A percentile compares a stretch with the other conserved stretches of the same genome.
Conservation (phyloP, 768 basidiomycete species). For the Lentinula sp. region DNA sequence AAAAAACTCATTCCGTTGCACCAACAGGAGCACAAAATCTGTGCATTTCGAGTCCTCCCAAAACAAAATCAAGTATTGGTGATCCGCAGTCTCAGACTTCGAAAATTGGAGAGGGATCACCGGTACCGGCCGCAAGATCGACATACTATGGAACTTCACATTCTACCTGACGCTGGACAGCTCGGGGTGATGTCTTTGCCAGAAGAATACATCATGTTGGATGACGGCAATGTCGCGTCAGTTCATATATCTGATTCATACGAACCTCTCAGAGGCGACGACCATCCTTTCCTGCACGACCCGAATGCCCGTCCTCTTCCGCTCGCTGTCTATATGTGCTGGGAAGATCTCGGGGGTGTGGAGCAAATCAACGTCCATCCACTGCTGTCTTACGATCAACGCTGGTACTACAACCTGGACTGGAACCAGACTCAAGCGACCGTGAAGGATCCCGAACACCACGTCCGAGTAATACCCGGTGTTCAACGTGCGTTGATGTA, state of each 20-base stretch:
- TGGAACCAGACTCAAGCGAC: slow-evolving; percentile 19
- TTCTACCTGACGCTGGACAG: not conserved
- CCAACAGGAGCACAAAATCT: slow-evolving; percentile 40
- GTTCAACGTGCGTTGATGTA: slow-evolving; percentile 36
- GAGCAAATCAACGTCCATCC: slow-evolving; percentile 30
- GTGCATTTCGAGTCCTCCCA: slow-evolving; percentile 46
- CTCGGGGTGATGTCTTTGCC: slow-evolving; percentile 6
- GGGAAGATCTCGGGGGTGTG: slow-evolving; percentile 20
- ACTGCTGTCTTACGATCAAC: slow-evolving; percentile 2
- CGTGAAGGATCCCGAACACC: slow-evolving; percentile 19
- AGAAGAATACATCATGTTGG: slow-evolving; percentile 18
- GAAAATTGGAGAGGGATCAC: not conserved
- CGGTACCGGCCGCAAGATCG: not conserved
- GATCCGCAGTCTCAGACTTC: slow-evolving; percentile 33
- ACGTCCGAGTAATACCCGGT: slow-evolving; percentile 34
- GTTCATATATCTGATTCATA: slow-evolving; percentile 37
- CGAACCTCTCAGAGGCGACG: slow-evolving; percentile 19
- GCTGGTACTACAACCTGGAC: slow-evolving; percentile 17
- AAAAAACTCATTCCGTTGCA: not conserved
- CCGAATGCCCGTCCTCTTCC: slow-evolving; percentile 26
- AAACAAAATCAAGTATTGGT: slow-evolving; percentile 45
- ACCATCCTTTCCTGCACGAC: slow-evolving; percentile 21
- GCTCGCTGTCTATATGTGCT: slow-evolving; percentile 31
- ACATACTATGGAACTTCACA: slow-evolving; percentile 9
- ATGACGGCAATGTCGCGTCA: slow-evolving; percentile 7